A percentile compares a stretch with the other conserved stretches of the same genome.
These are phyloP conservation scores for Cichorium intybus DNA, from an alignment of 140 eudicot species.

Conservation along the genomic window DNA sequence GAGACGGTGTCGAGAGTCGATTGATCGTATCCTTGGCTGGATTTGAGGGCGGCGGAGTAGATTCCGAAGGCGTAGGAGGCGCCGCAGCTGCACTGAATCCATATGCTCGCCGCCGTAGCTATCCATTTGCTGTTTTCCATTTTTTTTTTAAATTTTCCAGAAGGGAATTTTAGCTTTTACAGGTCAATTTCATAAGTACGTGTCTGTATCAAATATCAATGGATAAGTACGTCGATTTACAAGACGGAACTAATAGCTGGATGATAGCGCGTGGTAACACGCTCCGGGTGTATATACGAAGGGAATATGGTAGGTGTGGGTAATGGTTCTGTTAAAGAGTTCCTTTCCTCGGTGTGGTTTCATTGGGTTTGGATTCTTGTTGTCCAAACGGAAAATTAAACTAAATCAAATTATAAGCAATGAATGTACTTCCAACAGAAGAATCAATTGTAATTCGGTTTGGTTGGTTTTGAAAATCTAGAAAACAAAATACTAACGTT, in stretches of 20 bases:
- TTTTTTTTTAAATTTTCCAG: background rate
- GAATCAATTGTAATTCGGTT: too few species aligned
- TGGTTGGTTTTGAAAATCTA: too few species aligned
- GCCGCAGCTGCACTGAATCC: constrained; percentile 92
- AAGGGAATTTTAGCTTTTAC: background rate
- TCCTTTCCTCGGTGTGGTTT: too few species aligned
- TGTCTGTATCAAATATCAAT: background rate
- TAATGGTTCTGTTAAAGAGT: too few species aligned
- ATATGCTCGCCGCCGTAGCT: constrained; percentile 82
- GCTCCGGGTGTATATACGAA: background rate
- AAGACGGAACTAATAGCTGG: background rate
- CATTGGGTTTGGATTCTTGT: too few species aligned
- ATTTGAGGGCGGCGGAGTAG: constrained; percentile 77
- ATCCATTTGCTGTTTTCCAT: constrained; percentile 64
- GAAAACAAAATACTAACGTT: too few species aligned
- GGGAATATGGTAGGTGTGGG: too few species aligned
- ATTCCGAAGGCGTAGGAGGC: constrained; percentile 85
- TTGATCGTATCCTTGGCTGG: constrained; percentile 71
- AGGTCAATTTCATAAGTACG: background rate
- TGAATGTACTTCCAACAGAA: too few species aligned
- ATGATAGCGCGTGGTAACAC: background rate
- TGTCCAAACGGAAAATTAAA: too few species aligned
- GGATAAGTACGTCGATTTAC: too few species aligned
- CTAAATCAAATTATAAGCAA: too few species aligned
- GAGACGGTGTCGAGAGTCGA: constrained; percentile 85